These are phyloP conservation scores for Pleochaeta shiraiana DNA, from an alignment of 2,329 filamentous ascomycete genomes.

Conservation along the genomic window DNA sequence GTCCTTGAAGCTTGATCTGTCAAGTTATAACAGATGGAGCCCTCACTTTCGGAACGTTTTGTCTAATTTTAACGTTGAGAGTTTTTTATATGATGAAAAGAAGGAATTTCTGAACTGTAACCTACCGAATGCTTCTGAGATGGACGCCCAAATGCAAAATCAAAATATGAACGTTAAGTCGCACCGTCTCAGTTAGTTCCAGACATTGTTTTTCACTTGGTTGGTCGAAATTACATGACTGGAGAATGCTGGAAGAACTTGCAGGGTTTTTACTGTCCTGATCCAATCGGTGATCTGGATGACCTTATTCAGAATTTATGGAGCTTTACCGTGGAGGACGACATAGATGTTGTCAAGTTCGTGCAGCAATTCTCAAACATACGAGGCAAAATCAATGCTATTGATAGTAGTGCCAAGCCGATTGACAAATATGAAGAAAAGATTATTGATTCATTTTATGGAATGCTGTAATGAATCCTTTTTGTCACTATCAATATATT, in stretches of 20 bases:
- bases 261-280: neutral
- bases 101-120: neutral
- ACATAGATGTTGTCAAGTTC: neutral
- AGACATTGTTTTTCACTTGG: neutral
- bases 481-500: no score
- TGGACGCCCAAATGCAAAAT: neutral
- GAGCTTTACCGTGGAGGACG: neutral
- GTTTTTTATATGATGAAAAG: neutral
- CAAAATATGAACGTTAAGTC: neutral
- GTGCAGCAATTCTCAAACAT: neutral
- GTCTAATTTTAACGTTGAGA: neutral
- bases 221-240: neutral
- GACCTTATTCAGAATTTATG: neutral
- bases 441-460: no score
- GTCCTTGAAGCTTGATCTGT: neutral
- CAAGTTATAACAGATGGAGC: neutral
- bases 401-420: neutral
- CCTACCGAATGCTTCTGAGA: neutral
- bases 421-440: no score
- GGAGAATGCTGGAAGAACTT: neutral
- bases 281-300: neutral
- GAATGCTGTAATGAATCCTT: no score
- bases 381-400: neutral
- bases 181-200: neutral
- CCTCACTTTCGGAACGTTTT: neutral